phyloP scores from a whole-genome alignment of 768 basidiomycete genomes.

The Boletus insuetus region DNA sequence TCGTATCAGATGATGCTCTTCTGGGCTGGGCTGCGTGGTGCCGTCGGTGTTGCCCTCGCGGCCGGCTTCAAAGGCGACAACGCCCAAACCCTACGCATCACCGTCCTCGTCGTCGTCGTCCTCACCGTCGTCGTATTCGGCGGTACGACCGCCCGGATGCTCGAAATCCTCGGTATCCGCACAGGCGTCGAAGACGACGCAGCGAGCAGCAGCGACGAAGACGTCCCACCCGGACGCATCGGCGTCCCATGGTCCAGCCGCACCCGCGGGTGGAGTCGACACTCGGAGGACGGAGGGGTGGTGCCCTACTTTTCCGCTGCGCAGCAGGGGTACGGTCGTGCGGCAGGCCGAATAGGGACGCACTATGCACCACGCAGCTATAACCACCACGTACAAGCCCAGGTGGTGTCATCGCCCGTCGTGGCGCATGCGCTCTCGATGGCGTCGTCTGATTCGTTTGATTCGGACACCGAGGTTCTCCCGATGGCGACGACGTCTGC shows the following conservation, averaged over 20 bases:
- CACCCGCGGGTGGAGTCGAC: constrained; percentile 37
- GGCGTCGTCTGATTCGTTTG: constrained; percentile 72
- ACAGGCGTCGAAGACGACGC: constrained; percentile 95
- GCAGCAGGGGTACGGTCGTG: constrained; percentile 28
- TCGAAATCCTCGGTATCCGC: constrained; percentile 93
- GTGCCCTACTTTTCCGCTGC: constrained; percentile 34
- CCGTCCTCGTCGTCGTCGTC: constrained; percentile 94
- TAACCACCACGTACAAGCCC: constrained; percentile 55
- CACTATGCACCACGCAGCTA: constrained; percentile 55
- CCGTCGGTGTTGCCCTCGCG: constrained; percentile 96
- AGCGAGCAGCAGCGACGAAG: constrained; percentile 55
- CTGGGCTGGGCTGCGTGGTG: constrained; percentile 96
- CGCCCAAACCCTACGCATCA: constrained; percentile 86
- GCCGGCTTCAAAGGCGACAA: constrained; percentile 95
- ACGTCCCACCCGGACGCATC: constrained; percentile 30
- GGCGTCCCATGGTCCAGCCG: neutral
- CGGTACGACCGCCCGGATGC: constrained; percentile 95
- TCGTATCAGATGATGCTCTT: constrained; percentile 99
- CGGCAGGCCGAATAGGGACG: constrained; percentile 48
- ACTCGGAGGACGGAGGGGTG: constrained; percentile 40
- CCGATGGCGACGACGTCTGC: constrained; percentile 62
- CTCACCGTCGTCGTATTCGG: constrained; percentile 93
- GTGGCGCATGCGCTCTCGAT: constrained; percentile 53
- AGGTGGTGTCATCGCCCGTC: constrained; percentile 12
- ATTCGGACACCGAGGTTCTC: constrained; percentile 76